Evolutionary conservation across 495 filamentous ascomycete species (phyloP), one percentile per base, ranked within the genome.

Genomic region (Penicillium flavigenum): DNA sequence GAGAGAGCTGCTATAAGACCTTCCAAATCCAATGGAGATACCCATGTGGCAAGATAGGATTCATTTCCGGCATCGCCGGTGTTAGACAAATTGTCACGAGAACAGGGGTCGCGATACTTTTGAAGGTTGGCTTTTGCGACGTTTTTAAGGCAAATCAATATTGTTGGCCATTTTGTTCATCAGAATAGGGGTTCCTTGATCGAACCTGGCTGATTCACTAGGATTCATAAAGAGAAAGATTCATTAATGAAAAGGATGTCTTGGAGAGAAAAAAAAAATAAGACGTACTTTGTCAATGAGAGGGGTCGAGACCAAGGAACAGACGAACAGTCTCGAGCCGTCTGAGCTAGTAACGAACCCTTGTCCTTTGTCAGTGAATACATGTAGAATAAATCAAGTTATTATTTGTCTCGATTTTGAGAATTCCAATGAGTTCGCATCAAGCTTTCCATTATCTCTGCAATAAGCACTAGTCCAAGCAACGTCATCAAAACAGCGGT

Each of bases 401-500:
- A 34, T 34, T 34, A 34, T 12, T 11, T 38, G 4, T 17, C 36
- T 17, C 16, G n/a, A n/a, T 2, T 8, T 3, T 24, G 22, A 39
- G n/a, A 36, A 36, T 6, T 4, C 12, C 11, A 4, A 31, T 10
- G 9, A 31, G 11, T 16, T 16, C 14, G 14, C 14, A 8, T 39
- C 16, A 39, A 39, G 36, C 36, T 39, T 39, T 39, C n/a, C 16
- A 39, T 9, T 39, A 4, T 39, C 36, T n/a, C 36, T 38, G 46
- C 46, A 17, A 17, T 10, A 32, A 32, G 46, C 46, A 19, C 5
- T 48, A 32, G 22, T 3, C 6, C 16, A 26, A 22, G 46, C 27
- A 17, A n/a, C 45, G 45, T 47, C 45, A 47, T 5, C n/a, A 48
- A 16, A 48, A 31, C 10, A 31, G 46, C 46, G 46, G 46, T 48